Evolutionary conservation across 1,139 yeast species (phyloP), one percentile per base, ranked within the genome.

Genomic region (Pichia sp.): DNA sequence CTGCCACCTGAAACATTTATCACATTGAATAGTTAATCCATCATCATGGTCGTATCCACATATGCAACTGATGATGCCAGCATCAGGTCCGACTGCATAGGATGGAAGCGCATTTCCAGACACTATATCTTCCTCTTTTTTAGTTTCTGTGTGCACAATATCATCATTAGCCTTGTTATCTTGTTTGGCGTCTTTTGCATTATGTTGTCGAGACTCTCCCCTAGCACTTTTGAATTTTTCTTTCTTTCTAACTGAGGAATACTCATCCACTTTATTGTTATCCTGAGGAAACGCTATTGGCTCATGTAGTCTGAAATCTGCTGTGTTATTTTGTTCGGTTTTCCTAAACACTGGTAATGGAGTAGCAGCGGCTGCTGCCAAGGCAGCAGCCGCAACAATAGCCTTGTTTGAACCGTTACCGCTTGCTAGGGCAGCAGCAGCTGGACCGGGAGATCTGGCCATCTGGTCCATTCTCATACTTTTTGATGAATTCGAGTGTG

Each of bases 1-100:
- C 67, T 90, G 97, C 97, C 97, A 92, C 59, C 96, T 81, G 70
- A 81, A 85, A 69, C 98, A 92, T 49, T 82, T 78, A 68, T 90
- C 97, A 72, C 98, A 92, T 69, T 90, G 97, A 58, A 92, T 87
- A 1, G 97, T 90, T 68, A 89, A 90, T 0, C 97, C 97, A 67
- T 92, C 98, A 69, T 92, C 98, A 61, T 92, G 96, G 55, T 85
- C 90, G 61, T 78, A 83, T 0, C 85, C 92, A 74, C 99, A 92
- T 4, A 92, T 81, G 72, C 99, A 92, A 3, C 97, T 90, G 54
- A 92, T 92, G 2, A 84, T 72, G 0, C 97, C 97, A 4, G 90
- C 78, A 66, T 90, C 95, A 1, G 89, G 87, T 59, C 82, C 88
- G 1, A 85, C 90, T 32, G 79, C 79, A 66, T 84, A 85, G 0